Evolutionary conservation across 345 rosid genomes (phyloP), one percentile per base, ranked within the genome.

Genomic region (Populus deltoides): DNA sequence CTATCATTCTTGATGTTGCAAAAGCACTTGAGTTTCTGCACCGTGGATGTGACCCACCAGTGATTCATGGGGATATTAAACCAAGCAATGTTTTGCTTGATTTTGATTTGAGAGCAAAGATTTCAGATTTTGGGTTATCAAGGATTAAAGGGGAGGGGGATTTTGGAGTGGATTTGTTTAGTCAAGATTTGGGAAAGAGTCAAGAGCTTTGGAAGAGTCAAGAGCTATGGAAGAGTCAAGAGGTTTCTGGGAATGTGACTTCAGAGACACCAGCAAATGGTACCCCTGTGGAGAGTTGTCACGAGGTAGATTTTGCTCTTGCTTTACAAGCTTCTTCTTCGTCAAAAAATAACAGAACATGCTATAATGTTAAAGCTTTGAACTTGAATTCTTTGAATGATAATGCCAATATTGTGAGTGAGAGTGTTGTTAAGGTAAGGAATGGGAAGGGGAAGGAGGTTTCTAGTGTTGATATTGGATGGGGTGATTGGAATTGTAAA

Each of bases 281-380:
- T 29, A 81, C 78, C 69, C 84, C 78, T 31, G 74, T 81, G 47
- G 84, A 81, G 63, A 79, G 77, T 57, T 78, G 71, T 67, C 68
- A 75, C 39, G 94, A 91, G 95, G 97, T 96, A 62, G 98, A 96
- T 79, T 96, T 93, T 77, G 89, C 98, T 55, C 91, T 92, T 79
- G 98, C 98, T 81, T 77, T 95, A 66, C 99, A 95, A 86, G 99
- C 97, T 80, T 93, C 98, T 77, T 88, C 93, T 75, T 93, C 98
- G 8, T 92, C 99, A 0, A 93, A 90, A 83, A 92, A 85, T 8
- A 92, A 92, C 74, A 87, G 87, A 81, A 82, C 83, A 12, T 80
- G 89, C 33, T 87, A 85, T 70, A 90, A 86, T 78, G 88, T 90
- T 57, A 91, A 75, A 72, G 89, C 86, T 51, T 74, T 92, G 90